phyloP scores from a whole-genome alignment of 176 grass and related monocot genomes.

The Aegilops tauschii region DNA sequence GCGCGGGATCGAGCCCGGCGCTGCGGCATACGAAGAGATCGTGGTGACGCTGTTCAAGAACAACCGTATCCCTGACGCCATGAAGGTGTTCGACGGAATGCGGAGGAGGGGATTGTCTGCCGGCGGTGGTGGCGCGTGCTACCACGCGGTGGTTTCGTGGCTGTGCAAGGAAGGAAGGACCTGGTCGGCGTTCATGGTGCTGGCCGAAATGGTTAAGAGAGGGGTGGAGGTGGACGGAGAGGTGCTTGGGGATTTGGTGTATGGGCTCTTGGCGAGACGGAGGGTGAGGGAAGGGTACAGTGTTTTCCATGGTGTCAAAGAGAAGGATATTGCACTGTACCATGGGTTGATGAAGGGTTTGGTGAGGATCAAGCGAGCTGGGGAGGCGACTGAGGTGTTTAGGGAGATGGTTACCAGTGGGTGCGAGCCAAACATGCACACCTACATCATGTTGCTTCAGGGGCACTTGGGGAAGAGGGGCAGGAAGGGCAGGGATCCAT shows the following conservation, averaged over 20 bases:
- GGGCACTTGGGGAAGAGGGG: constrained; percentile 82
- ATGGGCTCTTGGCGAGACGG: constrained; percentile 55
- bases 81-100: constrained; percentile 66
- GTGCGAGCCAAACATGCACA: constrained; percentile 83
- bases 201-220: constrained; percentile 82
- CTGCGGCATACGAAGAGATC: constrained; percentile 57
- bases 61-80: constrained; percentile 59
- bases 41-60: constrained; percentile 73
- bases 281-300: constrained; percentile 61
- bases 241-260: constrained; percentile 59
- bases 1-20: constrained; percentile 46
- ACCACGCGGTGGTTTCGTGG: constrained; percentile 49
- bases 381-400: constrained; percentile 64
- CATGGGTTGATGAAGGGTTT: constrained; percentile 86
- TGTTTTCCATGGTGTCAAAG: constrained; percentile 40
- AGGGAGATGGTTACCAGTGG: constrained; percentile 60
- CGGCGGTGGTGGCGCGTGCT: constrained; percentile 30
- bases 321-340: constrained; percentile 55
- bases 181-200: constrained; percentile 49
- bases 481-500: constrained; percentile 58
- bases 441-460: constrained; percentile 89
- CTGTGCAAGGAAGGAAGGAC: constrained; percentile 73
- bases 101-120: constrained; percentile 29
- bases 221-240: constrained; percentile 48
- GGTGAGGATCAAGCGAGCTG: constrained; percentile 61